Evolutionary conservation across 78 protist species (phyloP).

Genomic region (Bodo saltans): DNA sequence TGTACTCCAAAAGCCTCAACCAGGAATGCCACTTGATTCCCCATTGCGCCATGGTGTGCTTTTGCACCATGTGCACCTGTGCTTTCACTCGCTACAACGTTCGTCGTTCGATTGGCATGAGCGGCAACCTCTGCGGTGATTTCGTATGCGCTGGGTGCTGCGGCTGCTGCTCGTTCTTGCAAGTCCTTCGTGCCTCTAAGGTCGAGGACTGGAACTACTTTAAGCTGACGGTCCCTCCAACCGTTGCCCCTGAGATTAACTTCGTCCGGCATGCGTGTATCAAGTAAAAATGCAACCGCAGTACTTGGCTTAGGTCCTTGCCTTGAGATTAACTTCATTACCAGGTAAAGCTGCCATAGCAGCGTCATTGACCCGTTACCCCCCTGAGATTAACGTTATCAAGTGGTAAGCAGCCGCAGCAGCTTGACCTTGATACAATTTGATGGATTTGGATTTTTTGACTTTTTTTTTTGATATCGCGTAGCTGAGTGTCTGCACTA

Average conservation of each 20-base stretch:
- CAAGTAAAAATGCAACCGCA: background rate
- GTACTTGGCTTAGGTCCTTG: background rate
- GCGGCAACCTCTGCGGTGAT: background rate
- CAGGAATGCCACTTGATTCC: background rate
- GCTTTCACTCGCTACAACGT: background rate
- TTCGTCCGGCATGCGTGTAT: background rate
- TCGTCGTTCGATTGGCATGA: background rate
- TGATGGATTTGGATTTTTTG: too few species aligned
- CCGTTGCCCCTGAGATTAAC: background rate
- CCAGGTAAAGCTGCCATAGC: background rate
- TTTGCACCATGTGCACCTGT: background rate
- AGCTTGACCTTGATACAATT: too few species aligned
- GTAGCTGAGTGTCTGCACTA: too few species aligned
- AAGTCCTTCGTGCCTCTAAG: background rate
- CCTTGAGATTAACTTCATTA: background rate
- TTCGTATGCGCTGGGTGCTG: background rate
- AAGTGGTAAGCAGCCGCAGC: too few species aligned
- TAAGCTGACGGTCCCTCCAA: background rate
- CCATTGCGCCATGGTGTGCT: background rate
- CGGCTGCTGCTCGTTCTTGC: background rate
- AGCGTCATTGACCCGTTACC: background rate
- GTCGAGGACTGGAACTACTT: background rate
- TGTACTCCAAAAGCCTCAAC: background rate
- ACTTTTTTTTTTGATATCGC: too few species aligned
- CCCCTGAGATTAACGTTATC: too few species aligned